Conservation (phyloP, 257 asterid genomes). For the Henckelia pumila region DNA sequence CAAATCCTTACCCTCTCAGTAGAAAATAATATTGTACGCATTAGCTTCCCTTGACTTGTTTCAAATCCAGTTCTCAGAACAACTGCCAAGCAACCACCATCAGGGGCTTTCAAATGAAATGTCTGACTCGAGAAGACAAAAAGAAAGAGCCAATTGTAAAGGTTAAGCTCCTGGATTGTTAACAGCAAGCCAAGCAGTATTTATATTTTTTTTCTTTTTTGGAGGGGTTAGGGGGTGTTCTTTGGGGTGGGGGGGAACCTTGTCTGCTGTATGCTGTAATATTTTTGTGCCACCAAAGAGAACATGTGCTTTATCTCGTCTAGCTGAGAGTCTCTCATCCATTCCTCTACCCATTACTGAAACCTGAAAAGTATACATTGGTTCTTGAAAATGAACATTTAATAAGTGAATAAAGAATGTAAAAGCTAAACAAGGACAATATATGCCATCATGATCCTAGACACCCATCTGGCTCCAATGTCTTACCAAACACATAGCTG, state of each 20-base stretch:
- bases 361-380: conserved; percentile 50
- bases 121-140: conserved; percentile 47
- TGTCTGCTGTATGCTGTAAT: conserved; percentile 92
- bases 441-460: neutral
- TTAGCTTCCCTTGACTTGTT: conserved; percentile 97
- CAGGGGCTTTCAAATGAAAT: conserved; percentile 86
- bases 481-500: neutral
- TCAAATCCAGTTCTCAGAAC: conserved; percentile 97
- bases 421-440: conserved; percentile 15
- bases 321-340: conserved; percentile 74
- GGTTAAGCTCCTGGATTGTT: conserved; percentile 3
- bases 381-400: conserved; percentile 22
- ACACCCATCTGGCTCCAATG: neutral
- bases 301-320: conserved; percentile 85
- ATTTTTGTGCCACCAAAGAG: conserved; percentile 98
- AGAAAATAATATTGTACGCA: conserved; percentile 97
- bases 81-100: conserved; percentile 97
- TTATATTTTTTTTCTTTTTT: too few relatives aligned
- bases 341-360: conserved; percentile 71
- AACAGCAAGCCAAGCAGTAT: neutral
- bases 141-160: conserved; percentile 11
- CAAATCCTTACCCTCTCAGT: conserved; percentile 80
- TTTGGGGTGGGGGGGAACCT: conserved; percentile 45
- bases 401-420: conserved; percentile 19
- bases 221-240: neutral